phyloP scores from a whole-genome alignment of 495 filamentous ascomycete species.

The Aspergillus ostianus region DNA sequence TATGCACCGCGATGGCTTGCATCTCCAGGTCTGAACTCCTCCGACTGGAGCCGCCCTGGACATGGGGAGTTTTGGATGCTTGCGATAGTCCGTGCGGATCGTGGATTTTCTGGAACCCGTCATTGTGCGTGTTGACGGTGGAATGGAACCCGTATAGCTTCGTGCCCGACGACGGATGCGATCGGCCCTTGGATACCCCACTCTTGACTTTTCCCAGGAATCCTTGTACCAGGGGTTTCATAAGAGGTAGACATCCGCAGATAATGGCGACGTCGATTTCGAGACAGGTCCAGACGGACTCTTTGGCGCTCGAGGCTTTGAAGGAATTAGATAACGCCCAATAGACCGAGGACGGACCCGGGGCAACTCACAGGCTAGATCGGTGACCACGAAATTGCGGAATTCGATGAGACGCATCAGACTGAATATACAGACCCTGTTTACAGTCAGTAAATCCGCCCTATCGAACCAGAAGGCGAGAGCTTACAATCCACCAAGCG shows the following conservation, averaged over 20 bases:
- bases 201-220: slow-evolving; percentile 13
- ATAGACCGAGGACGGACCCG: neutral
- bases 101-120: slow-evolving; percentile 12
- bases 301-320: slow-evolving; percentile 28
- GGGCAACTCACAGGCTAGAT: slow-evolving; percentile 19
- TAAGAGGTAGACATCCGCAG: slow-evolving; percentile 43
- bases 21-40: slow-evolving; percentile 12
- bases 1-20: slow-evolving; percentile 24
- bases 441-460: neutral
- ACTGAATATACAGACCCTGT: slow-evolving; percentile 28
- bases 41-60: neutral
- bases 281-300: slow-evolving; percentile 45
- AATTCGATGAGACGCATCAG: slow-evolving; percentile 23
- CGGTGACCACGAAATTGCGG: slow-evolving; percentile 17
- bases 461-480: neutral
- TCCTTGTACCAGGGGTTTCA: slow-evolving; percentile 18
- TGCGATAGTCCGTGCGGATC: slow-evolving; percentile 7
- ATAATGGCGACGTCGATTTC: slow-evolving; percentile 47
- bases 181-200: slow-evolving; percentile 10
- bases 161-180: slow-evolving; percentile 12
- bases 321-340: neutral
- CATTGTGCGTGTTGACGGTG: slow-evolving; percentile 7
- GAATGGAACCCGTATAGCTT: slow-evolving; percentile 10
- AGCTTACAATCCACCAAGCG: slow-evolving; percentile 22
- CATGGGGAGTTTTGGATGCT: slow-evolving; percentile 3